phyloP scores from a whole-genome alignment of 106 monocot genomes.

The Phalaenopsis equestris region DNA sequence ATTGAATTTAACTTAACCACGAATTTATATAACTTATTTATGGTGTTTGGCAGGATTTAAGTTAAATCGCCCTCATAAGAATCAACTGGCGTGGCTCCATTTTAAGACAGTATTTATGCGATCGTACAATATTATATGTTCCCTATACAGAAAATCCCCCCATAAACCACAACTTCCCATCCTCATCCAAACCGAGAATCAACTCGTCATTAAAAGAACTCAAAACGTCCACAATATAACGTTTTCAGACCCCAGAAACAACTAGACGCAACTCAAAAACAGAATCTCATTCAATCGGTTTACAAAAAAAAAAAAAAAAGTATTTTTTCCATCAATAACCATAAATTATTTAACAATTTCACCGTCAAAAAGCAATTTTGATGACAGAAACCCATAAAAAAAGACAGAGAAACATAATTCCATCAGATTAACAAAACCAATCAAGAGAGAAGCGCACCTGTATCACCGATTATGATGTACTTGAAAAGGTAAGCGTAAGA shows the following conservation, averaged over 20 bases:
- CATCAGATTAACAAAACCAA: background rate
- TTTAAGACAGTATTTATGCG: background rate
- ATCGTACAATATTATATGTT: background rate
- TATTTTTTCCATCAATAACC: background rate
- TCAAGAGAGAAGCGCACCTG: constrained; percentile 10
- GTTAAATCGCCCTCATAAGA: background rate
- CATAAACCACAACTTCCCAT: background rate
- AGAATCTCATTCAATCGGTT: background rate
- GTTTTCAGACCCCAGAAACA: background rate
- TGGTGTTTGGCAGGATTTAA: too few species aligned
- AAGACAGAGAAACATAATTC: background rate
- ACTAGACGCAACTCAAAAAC: background rate
- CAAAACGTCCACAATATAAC: background rate
- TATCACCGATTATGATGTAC: constrained; percentile 24
- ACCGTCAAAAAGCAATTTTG: background rate
- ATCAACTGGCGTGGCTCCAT: background rate
- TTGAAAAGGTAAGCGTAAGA: constrained; percentile 30
- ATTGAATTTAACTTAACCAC: too few species aligned
- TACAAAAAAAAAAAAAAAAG: background rate
- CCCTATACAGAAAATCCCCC: background rate
- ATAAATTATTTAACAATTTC: background rate
- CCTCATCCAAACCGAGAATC: background rate
- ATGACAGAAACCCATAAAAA: background rate
- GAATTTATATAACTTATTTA: too few species aligned
- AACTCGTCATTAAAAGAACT: background rate